Percentiles rank a stretch among this genome's conserved stretches.
phyloP scores from a whole-genome alignment of 1,139 yeast species.

The Taphrina flavorubra region DNA sequence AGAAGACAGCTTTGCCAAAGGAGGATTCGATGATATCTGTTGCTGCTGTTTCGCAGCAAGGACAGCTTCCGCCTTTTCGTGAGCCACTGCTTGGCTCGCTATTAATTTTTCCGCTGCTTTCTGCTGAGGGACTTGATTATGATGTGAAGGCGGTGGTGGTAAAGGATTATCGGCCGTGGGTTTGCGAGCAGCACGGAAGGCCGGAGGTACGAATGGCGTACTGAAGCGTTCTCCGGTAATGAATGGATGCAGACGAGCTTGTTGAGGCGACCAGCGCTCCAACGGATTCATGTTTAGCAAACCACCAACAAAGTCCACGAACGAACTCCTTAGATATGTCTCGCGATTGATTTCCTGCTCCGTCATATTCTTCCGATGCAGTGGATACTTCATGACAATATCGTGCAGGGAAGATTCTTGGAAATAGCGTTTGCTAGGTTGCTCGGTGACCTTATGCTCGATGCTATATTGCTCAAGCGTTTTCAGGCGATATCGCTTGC shows the following conservation, averaged over 20 bases:
- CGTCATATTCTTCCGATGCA: conserved; percentile 64
- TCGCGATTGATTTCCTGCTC: conserved; percentile 56
- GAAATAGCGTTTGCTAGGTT: conserved; percentile 84
- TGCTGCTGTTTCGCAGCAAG: conserved; percentile 31
- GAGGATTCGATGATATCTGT: conserved; percentile 4
- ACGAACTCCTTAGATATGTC: conserved; percentile 54
- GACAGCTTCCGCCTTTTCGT: conserved; percentile 36
- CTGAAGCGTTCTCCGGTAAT: conserved; percentile 57
- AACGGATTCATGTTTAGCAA: conserved; percentile 83
- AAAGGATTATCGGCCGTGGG: conserved; percentile 37
- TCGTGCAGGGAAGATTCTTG: conserved; percentile 74
- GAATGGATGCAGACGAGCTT: conserved; percentile 91
- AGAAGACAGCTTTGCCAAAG: not conserved
- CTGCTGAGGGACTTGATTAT: conserved; percentile 39
- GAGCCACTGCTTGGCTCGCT: conserved; percentile 39
- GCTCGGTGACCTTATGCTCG: conserved; percentile 66
- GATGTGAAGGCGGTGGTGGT: conserved; percentile 40
- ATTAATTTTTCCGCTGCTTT: conserved; percentile 38
- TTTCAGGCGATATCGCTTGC: conserved; percentile 59
- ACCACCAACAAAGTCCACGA: conserved; percentile 79
- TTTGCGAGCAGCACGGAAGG: conserved; percentile 26
- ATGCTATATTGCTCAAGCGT: conserved; percentile 64
- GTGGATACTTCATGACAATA: conserved; percentile 73
- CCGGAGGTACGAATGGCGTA: conserved; percentile 50
- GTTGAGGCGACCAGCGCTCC: conserved; percentile 96